Base-by-base conservation (phyloP, 139 green algal genomes). In the Deuterostichococcus epilithicus region DNA sequence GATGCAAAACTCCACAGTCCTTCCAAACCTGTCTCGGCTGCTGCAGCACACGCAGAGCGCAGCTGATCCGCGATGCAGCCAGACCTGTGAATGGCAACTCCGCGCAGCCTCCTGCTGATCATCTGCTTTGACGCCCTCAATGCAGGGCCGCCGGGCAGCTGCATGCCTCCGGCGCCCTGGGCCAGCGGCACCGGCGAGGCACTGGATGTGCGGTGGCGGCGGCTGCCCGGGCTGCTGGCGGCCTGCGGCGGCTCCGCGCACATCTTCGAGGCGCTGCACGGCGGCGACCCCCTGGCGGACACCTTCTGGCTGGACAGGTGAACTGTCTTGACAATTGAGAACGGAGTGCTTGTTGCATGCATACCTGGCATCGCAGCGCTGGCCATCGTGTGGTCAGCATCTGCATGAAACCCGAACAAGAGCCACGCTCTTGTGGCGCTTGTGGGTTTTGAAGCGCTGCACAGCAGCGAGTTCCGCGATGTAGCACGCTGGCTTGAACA, bases 221-320 rank as follows among this genome's bases (percentile, higher is more conserved):
- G 45, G 36, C 58, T 87, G 70, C 39, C 73, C 22, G 76, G 76
- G 25, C 10, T 63, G 73, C 76, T 88, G 69, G 65, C n/a, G 0
- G 58, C 63, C 15, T 74, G 65, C 0, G 78, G 80, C 8, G 74
- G 72, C 28, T 70, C 68, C 2, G 75, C 85, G n/a, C 37, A 22
- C 52, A 68, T 88, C 18, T 88, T 86, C 74, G 73, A 37, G 75
- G 39, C 60, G 2, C 80, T 90, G 23, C 84, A 81, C 79, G 85
- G 73, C 67, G n/a, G 30, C 0, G 22, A 67, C 2, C 44, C 39
- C 32, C 80, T 52, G 36, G 65, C 70, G 1, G 86, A 97, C 87
- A 89, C 86, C 13, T 98, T 96, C 75, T 98, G 94, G 94, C 86
- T 98, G 25, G 94, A 98, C 87, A 96, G 89, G 86, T 92, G 72